phyloP scores from a whole-genome alignment of 2,329 filamentous ascomycete species.

The Botrytis hyacinthi region DNA sequence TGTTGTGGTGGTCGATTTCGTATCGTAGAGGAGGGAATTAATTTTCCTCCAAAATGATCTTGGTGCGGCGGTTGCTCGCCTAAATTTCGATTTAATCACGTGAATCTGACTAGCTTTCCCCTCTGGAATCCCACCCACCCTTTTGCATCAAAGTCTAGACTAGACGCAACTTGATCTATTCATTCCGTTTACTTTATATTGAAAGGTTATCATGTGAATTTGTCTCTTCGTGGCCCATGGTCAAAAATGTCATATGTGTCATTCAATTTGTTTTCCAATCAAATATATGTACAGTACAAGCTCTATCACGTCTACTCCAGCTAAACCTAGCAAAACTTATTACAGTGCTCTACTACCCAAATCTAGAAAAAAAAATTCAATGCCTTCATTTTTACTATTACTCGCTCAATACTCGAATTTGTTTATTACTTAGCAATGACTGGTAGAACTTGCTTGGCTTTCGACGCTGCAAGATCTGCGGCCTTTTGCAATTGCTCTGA shows the following conservation, averaged over 20 bases:
- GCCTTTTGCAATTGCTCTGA: constrained; percentile 67
- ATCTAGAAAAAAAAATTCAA: not conserved
- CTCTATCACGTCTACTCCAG: constrained; percentile 10
- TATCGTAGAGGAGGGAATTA: constrained; percentile 3
- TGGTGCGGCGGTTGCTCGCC: constrained; percentile 6
- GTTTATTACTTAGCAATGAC: constrained; percentile 33
- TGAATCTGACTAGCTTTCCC: not conserved
- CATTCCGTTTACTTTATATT: not conserved
- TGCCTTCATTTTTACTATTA: constrained; percentile 20
- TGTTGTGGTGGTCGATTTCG: constrained; percentile 14
- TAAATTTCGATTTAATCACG: constrained; percentile 8
- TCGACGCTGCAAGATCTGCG: constrained; percentile 60
- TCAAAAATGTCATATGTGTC: not conserved
- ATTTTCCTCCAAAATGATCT: not conserved
- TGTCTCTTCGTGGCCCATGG: not conserved
- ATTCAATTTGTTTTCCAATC: not conserved
- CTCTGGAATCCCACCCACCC: not conserved
- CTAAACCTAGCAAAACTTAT: not conserved
- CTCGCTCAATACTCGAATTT: not conserved
- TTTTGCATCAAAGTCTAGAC: not conserved
- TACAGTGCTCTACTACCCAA: not conserved
- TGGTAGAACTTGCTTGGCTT: constrained; percentile 46
- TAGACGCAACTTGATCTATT: not conserved
- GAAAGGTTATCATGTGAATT: not conserved
- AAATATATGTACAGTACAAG: constrained; percentile 20